phyloP scores from a whole-genome alignment of 352 stramenopile species.

The Hyphochytrium catenoides region DNA sequence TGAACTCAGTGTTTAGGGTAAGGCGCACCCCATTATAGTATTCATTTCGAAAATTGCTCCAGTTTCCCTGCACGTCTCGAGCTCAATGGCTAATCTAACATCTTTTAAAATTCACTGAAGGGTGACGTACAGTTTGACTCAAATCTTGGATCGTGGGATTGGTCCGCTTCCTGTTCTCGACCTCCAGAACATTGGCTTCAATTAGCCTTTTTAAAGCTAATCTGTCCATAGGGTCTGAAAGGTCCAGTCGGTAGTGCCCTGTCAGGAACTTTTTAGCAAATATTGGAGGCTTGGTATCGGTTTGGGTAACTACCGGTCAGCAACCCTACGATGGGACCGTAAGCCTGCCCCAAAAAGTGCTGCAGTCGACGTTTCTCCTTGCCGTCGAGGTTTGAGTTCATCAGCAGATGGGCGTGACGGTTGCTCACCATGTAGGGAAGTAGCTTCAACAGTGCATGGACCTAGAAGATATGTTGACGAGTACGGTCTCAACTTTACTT shows the following conservation, averaged over 20 bases:
- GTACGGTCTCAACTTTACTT: no score
- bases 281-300: no score
- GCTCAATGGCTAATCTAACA: no score
- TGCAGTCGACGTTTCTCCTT: slow-evolving; percentile 28
- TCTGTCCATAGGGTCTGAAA: slow-evolving; percentile 31
- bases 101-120: no score
- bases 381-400: slow-evolving; percentile 31
- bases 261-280: no score
- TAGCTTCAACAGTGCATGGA: no score
- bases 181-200: slow-evolving; percentile 39
- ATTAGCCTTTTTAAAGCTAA: slow-evolving; percentile 37
- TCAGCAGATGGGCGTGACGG: slow-evolving; percentile 30
- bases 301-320: slow-evolving; percentile 35
- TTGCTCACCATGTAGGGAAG: no score
- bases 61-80: slow-evolving; percentile 67
- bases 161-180: no score
- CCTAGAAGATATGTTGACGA: no score
- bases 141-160: no score
- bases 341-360: slow-evolving; percentile 26
- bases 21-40: slow-evolving; percentile 37
- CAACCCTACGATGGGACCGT: slow-evolving; percentile 31
- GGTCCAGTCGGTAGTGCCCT: slow-evolving; percentile 28
- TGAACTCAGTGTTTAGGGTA: slow-evolving; percentile 42
- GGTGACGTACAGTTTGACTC: no score
- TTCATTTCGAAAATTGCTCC: slow-evolving; percentile 75